Conservation (phyloP, 1,284 basidiomycete genomes). For the Porodaedalea pini region DNA sequence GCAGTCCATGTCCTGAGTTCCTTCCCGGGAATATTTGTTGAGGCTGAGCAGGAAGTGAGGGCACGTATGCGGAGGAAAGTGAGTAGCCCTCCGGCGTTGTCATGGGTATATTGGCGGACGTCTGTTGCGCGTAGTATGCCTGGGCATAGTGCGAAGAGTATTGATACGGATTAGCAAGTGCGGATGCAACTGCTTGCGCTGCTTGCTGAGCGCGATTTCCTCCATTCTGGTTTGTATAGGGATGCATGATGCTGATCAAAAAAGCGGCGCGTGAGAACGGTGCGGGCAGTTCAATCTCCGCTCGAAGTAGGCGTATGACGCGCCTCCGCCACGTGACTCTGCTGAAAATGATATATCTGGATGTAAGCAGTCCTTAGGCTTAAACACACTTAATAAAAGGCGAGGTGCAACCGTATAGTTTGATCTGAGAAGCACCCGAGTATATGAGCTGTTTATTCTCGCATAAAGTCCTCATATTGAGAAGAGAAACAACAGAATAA, state of each 20-base stretch:
- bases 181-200: constrained; percentile 8
- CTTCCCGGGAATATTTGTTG: background rate
- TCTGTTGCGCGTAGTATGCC: constrained; percentile 20
- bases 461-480: background rate
- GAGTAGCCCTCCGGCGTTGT: constrained; percentile 20
- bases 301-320: background rate
- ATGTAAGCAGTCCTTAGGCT: too few relatives aligned
- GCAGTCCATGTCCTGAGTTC: background rate
- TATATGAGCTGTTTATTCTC: background rate
- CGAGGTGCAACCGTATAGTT: too few relatives aligned
- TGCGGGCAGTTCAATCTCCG: background rate
- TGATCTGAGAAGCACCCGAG: too few relatives aligned
- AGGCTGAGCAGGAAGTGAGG: constrained; percentile 14
- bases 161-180: constrained; percentile 15
- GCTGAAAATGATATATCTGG: too few relatives aligned
- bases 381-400: too few relatives aligned
- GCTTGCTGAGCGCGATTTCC: constrained; percentile 12
- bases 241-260: constrained; percentile 1
- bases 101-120: background rate
- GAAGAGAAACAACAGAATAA: background rate
- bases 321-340: background rate
- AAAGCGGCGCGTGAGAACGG: too few relatives aligned
- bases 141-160: constrained; percentile 22
- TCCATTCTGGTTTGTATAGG: background rate
- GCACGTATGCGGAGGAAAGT: constrained; percentile 20